A percentile compares a stretch with the other conserved stretches of the same genome.
These are phyloP conservation scores for Oenanthe javanica DNA, from an alignment of 140 eudicot genomes.

Conservation along the genomic window DNA sequence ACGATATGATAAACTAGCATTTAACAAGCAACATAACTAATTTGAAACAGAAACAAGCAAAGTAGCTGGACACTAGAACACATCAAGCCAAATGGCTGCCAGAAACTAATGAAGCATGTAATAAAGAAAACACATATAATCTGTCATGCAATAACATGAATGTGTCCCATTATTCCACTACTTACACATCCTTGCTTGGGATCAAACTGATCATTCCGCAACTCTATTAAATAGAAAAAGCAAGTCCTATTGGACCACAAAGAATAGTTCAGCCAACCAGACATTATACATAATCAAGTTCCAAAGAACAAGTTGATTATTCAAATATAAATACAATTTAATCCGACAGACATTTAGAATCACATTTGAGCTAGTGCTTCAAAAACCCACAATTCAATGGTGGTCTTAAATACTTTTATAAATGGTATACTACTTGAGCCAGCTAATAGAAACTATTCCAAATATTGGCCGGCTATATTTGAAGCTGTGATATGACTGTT, in stretches of 20 bases:
- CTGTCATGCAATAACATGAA: constrained; percentile 3
- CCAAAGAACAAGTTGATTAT: neutral
- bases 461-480: neutral
- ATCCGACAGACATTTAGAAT: neutral
- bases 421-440: neutral
- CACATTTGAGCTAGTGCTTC: neutral
- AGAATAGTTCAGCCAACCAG: neutral
- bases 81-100: neutral
- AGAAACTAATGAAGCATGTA: neutral
- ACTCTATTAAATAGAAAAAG: neutral
- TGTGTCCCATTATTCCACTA: neutral
- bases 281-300: neutral
- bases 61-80: neutral
- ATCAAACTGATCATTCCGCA: neutral
- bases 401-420: neutral
- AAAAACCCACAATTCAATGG: neutral
- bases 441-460: neutral
- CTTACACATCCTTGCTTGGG: neutral
- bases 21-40: neutral
- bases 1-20: neutral
- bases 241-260: too few relatives aligned
- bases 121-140: neutral
- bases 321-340: too few relatives aligned
- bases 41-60: neutral
- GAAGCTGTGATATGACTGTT: neutral